Percentiles rank a stretch among this genome's conserved stretches.
Conservation (phyloP, 163 green algal species). For the Volvox carteri region DNA sequence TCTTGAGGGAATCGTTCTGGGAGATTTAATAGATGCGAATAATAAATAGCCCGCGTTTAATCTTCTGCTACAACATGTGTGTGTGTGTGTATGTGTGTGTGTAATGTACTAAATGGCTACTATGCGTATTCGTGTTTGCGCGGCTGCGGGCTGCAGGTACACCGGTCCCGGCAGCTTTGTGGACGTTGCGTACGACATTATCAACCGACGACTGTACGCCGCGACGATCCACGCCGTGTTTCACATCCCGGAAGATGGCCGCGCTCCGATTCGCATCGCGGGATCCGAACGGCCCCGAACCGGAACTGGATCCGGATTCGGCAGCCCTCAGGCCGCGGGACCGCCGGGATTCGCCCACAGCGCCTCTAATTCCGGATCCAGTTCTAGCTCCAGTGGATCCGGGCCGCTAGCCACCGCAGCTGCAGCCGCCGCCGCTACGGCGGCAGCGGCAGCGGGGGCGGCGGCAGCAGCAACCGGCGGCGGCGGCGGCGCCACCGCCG, state of each 20-base stretch:
- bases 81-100: too few species aligned
- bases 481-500: neutral
- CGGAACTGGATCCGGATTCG: neutral
- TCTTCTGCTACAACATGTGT: too few species aligned
- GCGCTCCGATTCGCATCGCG: neutral
- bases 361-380: too few species aligned
- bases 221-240: constrained; percentile 34
- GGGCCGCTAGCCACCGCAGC: neutral
- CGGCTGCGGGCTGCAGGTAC: neutral
- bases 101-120: too few species aligned
- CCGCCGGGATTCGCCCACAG: too few species aligned
- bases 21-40: too few species aligned
- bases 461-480: neutral
- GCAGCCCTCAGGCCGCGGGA: too few species aligned
- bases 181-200: constrained; percentile 35
- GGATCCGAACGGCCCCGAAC: constrained; percentile 8
- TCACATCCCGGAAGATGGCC: constrained; percentile 4
- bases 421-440: neutral
- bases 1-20: too few species aligned
- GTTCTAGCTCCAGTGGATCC: too few species aligned
- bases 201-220: constrained; percentile 30
- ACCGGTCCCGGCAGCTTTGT: constrained; percentile 38
- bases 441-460: neutral
- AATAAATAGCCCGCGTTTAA: too few species aligned
- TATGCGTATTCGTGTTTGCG: too few species aligned